Base-by-base conservation (phyloP, 108 stramenopile species). In the Cyclotella distinguenda region DNA sequence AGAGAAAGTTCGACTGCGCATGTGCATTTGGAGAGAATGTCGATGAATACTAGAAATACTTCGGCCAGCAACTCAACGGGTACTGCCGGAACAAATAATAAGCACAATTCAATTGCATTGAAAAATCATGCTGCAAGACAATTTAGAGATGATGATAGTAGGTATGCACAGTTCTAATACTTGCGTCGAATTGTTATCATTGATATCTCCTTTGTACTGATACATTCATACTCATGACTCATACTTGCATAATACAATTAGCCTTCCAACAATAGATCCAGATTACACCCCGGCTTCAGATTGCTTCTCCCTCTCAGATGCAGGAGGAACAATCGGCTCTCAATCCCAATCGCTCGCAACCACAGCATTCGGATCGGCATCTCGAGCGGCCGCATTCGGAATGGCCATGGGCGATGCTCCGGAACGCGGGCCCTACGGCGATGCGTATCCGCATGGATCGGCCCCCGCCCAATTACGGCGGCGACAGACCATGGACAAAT, bases 271-370 rank as follows among this genome's bases (percentile, higher is more conserved):
- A 2, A 49, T 72, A 36, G 70, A 72, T 52, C 60, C 70, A 54
- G 70, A 72, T 42, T 72, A 72, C 55, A 72, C 63, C 35, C 62
- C 53, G 13, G 22, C 53, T 15, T 57, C 45, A 23, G 47, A 68
- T 34, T 60, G 70, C 55, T 75, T 58, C 45, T 71, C 73, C 54
- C 40, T 75, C 21, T 79, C 78, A 31, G 78, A 71, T 44, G 78
- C 78, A 6, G 78, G 74, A 9, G 78, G 78, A 6, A 79, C 78
- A 9, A 44, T 74, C 7, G 77, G 77, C 7, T 46, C 58, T n/a
- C 59, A 47, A 35, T 44, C 50, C 19, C 62, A 64, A 42, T 60
- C 57, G 30, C 45, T 57, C 43, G n/a, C 44, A n/a, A 50, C 44
- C 32, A 16, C 47, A 2, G 28, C 42, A 5, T 66, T 57, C 9